Evolutionary conservation across 805 yeast species (phyloP), one percentile per base, ranked within the genome.

Genomic region (Debaryomyces hansenii): DNA sequence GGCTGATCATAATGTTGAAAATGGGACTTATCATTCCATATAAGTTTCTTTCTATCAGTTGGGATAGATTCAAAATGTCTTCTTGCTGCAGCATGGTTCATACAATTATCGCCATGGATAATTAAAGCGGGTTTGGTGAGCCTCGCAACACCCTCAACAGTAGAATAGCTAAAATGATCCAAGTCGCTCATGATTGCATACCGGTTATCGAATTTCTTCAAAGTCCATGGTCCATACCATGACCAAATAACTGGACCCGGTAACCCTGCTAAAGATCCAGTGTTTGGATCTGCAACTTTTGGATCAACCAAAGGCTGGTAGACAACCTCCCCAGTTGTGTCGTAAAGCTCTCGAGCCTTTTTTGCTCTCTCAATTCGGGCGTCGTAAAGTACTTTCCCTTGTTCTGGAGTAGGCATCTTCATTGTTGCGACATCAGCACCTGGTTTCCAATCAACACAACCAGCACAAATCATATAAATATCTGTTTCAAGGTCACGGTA

Each of bases 201-300:
- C 29, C 20, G 16, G 20, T 37, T 37, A 15, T 37, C 40, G 15
- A 14, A 37, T n/a, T 20, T 20, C 18, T 37, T 37, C 24, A 37
- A 20, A 16, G 40, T 37, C 40, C 40, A 37, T n/a, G 40, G 40
- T 15, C 40, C 40, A 18, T 37, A 37, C 40, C 40, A 37, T 15
- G 40, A 37, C 40, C 40, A 37, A 16, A 37, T 24, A 14, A 37
- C 16, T 37, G 40, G 40, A 15, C 40, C 40, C n/a, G 40, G 40
- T 16, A 37, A 37, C 14, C 40, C 40, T 37, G 40, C 40, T 12
- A 16, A 15, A 18, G 40, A 37, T 15, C 24, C 24, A 9, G n/a
- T 21, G 28, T 37, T 20, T n/a, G 20, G 24, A 37, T 16, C 20
- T n/a, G 24, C 40, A 15, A 21, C 16, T 15, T 37, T 20, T 37